Base-by-base conservation (phyloP, 345 rosid species). In the Gossypium rotundifolium region DNA sequence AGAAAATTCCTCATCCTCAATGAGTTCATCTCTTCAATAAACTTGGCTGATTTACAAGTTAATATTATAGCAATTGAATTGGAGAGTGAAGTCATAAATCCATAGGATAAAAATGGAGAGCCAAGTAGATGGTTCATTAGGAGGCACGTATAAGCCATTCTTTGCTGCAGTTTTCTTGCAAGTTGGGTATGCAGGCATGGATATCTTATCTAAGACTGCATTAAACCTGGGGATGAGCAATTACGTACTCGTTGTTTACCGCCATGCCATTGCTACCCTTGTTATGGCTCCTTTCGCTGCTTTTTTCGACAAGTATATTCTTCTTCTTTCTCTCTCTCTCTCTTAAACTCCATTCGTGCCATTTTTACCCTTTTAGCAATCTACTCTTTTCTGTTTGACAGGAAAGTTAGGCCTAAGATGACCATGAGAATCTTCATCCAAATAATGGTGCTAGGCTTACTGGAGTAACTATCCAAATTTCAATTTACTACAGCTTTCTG, bases 171-270 rank as follows among this genome's bases (percentile, higher is more conserved):
- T 88, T 38, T 84, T 92, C 80, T 27, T 92, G 85, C 98, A 94
- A 86, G 79, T 88, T 2, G 98, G 98, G 8, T 54, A 89, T 11
- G 91, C 94, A 2, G 97, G 98, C 12, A 91, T 94, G 98, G 98
- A 92, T 60, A 78, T 91, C 74, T 83, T 91, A 20, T 76, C 91
- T 10, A 94, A 94, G 74, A 90, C 93, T 60, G 98, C 91, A 10
- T 72, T 94, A 18, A 89, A 91, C 80, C 65, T 81, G 29, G 98
- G 98, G 42, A 92, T 88, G 91, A 94, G 98, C 84, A 89, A 86
- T 61, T 94, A 87, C 44, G 93, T 87, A 2, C 87, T 92, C 40
- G 95, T 92, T 1, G 94, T 91, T 40, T 94, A 94, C 68, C 97
- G 97, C 18, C 96, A 91, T 1, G 95, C 87, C 0, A 83, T 91